A percentile compares a stretch with the other conserved stretches of the same genome.
Conservation (phyloP, 2,329 filamentous ascomycete genomes). For the Thielaviopsis populi region DNA sequence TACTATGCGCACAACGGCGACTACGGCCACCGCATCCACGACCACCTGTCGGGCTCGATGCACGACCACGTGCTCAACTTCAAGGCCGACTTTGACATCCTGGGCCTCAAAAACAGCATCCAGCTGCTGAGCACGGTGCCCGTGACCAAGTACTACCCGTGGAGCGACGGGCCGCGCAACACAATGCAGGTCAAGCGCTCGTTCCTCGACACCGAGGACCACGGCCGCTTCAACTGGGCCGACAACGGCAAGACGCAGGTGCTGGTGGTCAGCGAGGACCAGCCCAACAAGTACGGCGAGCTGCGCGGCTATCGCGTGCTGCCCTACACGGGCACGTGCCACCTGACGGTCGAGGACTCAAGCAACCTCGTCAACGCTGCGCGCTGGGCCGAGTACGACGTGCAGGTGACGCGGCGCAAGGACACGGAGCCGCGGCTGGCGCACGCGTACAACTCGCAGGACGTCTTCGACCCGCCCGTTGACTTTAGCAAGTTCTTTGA, state of each 20-base stretch:
- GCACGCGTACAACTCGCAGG: constrained; percentile 27
- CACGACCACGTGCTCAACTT: constrained; percentile 29
- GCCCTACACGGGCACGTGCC: constrained; percentile 25
- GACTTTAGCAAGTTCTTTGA: constrained; percentile 32
- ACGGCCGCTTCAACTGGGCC: constrained; percentile 25
- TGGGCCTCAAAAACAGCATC: constrained; percentile 25
- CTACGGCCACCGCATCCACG: constrained; percentile 25
- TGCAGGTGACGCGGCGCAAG: constrained; percentile 32
- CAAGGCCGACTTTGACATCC: constrained; percentile 29
- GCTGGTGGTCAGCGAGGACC: constrained; percentile 31
- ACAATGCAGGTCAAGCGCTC: constrained; percentile 24
- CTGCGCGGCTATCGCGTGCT: constrained; percentile 32
- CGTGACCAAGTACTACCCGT: constrained; percentile 24
- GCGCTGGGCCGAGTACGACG: constrained; percentile 30
- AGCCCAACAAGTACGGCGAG: constrained; percentile 34
- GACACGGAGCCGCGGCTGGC: constrained; percentile 25
- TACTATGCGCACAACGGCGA: constrained; percentile 24
- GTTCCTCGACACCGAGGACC: constrained; percentile 20
- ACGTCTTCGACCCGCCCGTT: constrained; percentile 28
- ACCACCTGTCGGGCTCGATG: constrained; percentile 24
- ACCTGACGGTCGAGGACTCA: constrained; percentile 32
- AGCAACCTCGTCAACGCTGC: constrained; percentile 26
- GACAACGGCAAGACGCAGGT: constrained; percentile 31
- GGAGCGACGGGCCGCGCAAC: constrained; percentile 25
- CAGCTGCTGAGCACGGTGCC: constrained; percentile 24